Evolutionary conservation across 768 basidiomycete species (phyloP).

Genomic region (Calocera viscosa): DNA sequence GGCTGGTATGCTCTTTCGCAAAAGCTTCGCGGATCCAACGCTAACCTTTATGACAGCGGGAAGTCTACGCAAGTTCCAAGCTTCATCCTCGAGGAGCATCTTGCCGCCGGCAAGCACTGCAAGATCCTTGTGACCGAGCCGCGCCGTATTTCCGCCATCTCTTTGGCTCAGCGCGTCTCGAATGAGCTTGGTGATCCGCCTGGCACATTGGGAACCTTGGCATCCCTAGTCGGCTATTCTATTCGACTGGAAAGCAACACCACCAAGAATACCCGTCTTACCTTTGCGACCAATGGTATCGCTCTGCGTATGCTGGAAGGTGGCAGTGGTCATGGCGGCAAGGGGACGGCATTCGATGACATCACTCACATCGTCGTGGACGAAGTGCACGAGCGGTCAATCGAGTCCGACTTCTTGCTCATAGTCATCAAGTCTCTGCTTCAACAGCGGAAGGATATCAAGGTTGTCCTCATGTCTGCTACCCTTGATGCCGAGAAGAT

Average conservation of each 20-base stretch:
- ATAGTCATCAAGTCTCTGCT: conserved; percentile 83
- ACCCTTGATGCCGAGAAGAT: conserved; percentile 88
- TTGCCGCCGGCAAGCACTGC: conserved; percentile 66
- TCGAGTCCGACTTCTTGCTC: conserved; percentile 93
- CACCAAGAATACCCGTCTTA: conserved; percentile 59
- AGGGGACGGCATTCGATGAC: conserved; percentile 79
- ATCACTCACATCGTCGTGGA: conserved; percentile 97
- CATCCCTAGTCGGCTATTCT: conserved; percentile 84
- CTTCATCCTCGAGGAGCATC: conserved; percentile 83
- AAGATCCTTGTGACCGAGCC: conserved; percentile 94
- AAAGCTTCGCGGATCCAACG: not conserved
- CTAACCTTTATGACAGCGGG: conserved; percentile 43
- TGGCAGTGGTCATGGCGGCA: conserved; percentile 53
- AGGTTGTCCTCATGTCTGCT: conserved; percentile 92
- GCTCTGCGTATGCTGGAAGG: conserved; percentile 94
- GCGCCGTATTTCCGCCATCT: conserved; percentile 88
- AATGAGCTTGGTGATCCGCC: conserved; percentile 79
- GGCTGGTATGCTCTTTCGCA: conserved; percentile 41
- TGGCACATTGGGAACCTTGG: conserved; percentile 59
- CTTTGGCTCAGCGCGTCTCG: conserved; percentile 88
- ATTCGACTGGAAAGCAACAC: conserved; percentile 85
- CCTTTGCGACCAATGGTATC: conserved; percentile 89
- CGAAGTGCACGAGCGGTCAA: conserved; percentile 93
- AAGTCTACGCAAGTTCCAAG: conserved; percentile 95
- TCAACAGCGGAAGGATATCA: conserved; percentile 64